Evolutionary conservation across 306 rosid genomes (phyloP), one percentile per base, ranked within the genome.

Genomic region (Rosa persica): DNA sequence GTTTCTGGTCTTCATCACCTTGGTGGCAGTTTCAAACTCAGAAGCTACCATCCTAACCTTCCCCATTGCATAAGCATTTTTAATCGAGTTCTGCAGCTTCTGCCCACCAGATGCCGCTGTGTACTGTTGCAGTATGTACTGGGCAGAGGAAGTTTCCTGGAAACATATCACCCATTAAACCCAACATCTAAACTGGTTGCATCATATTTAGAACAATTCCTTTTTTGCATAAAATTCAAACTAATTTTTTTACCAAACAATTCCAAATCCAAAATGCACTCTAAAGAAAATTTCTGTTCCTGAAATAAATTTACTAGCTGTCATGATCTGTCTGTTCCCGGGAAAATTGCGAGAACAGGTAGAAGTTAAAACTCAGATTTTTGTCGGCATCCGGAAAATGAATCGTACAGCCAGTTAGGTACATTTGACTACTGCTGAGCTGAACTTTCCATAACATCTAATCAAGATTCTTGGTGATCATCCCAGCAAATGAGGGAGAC

Each of bases 121-220:
- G 81, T 93, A 96, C 83, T 96, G 99, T 78, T 96, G 99, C 93
- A 96, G 79, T 87, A 93, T 96, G 83, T 96, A 96, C 87, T 96
- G 99, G 6, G 99, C 99, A 79, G 99, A 93, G 42, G 99, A 96
- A 55, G 98, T 85, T 86, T 96, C 99, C 99, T 96, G 87, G 80
- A 83, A 69, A 81, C 40, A 75, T 5, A 60, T 6, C 70, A 75
- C 19, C 30, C 44, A 44, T 75, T 27, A 61, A 60, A 12, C 17
- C 44, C 70, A 25, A 60, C 38, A 38, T 57, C 68, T n/a, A 39
- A 44, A 55, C 17, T 73, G 6, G 10, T 39, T 20, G 3, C 12
- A 57, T 23, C 23, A 42, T 0, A 40, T 74, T 40, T 39, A 4
- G 7, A 39, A n/a, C n/a, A n/a, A n/a, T n/a, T n/a, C n/a, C n/a